These are phyloP conservation scores for Globisporangium mamillatum DNA, from an alignment of 352 stramenopile genomes.

Conservation along the genomic window DNA sequence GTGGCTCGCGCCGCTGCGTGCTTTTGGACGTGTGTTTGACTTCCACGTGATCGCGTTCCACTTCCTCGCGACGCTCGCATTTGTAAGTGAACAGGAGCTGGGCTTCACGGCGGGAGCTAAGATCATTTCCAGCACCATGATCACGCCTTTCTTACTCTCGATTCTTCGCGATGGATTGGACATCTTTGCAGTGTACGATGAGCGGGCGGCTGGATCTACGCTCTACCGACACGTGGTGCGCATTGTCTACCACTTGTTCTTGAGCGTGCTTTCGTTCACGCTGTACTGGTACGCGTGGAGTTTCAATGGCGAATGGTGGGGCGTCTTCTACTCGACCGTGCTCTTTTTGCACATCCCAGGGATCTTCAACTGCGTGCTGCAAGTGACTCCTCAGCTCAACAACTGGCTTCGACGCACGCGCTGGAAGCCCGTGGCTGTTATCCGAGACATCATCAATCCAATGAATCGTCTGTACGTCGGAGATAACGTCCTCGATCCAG, in stretches of 20 bases:
- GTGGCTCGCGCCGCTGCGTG: constrained; percentile 94
- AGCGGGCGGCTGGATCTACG: constrained; percentile 35
- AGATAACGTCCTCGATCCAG: constrained; percentile 95
- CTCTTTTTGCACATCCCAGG: constrained; percentile 68
- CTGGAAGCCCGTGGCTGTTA: constrained; percentile 56
- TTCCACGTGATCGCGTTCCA: constrained; percentile 98
- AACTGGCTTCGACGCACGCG: constrained; percentile 80
- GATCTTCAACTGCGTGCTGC: constrained; percentile 68
- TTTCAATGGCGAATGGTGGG: constrained; percentile 57
- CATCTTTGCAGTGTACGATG: constrained; percentile 78
- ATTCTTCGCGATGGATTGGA: constrained; percentile 93
- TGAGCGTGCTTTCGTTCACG: constrained; percentile 60
- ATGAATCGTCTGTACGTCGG: constrained; percentile 96
- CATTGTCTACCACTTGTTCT: constrained; percentile 69
- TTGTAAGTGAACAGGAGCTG: constrained; percentile 91
- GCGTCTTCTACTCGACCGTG: constrained; percentile 52
- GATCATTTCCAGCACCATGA: constrained; percentile 90
- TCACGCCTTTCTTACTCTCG: constrained; percentile 87
- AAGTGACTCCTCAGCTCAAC: constrained; percentile 71
- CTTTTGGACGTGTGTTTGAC: constrained; percentile 95
- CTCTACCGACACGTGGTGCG: constrained; percentile 87
- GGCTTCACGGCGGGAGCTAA: constrained; percentile 75
- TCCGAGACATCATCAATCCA: constrained; percentile 89
- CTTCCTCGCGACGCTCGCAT: constrained; percentile 91
- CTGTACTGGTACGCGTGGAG: constrained; percentile 84